A percentile compares a stretch with the other conserved stretches of the same genome.
These are phyloP conservation scores for Quercus aquifolioides DNA, from an alignment of 306 rosid species.

Conservation along the genomic window DNA sequence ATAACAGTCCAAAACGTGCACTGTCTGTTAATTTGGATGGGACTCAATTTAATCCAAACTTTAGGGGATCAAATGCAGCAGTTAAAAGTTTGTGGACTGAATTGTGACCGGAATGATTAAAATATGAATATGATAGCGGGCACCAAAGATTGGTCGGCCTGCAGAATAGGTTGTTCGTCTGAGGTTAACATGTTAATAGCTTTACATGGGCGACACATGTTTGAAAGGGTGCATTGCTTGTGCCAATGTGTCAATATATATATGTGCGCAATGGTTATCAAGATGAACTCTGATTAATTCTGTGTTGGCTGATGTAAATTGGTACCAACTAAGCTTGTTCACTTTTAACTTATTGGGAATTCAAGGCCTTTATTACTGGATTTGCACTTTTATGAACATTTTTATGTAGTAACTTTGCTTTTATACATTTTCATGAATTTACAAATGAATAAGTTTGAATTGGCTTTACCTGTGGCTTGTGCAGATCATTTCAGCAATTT, in stretches of 20 bases:
- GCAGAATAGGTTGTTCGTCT: background rate
- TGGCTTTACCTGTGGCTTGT: conserved; percentile 17
- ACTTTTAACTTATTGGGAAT: background rate
- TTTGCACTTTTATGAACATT: conserved; percentile 15
- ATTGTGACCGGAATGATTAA: background rate
- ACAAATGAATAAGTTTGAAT: conserved; percentile 1
- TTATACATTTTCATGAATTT: conserved; percentile 9
- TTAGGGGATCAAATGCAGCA: too few species aligned
- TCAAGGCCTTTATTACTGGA: background rate
- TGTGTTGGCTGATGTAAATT: background rate
- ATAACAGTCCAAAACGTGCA: too few species aligned
- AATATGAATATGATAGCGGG: background rate
- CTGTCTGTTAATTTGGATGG: too few species aligned
- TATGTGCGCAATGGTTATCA: background rate
- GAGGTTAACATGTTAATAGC: background rate
- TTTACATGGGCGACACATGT: background rate
- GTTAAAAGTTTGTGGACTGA: too few species aligned
- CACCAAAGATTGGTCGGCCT: background rate
- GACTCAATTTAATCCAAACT: too few species aligned
- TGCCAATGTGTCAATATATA: background rate
- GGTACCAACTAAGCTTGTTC: background rate
- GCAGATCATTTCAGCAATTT: conserved; percentile 94
- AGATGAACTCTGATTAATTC: background rate
- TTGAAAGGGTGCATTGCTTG: background rate
- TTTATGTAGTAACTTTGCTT: conserved; percentile 1